Evolutionary conservation across 352 stramenopile genomes (phyloP), one percentile per base, ranked within the genome.

Genomic region (Pythium rhizo-oryzae): DNA sequence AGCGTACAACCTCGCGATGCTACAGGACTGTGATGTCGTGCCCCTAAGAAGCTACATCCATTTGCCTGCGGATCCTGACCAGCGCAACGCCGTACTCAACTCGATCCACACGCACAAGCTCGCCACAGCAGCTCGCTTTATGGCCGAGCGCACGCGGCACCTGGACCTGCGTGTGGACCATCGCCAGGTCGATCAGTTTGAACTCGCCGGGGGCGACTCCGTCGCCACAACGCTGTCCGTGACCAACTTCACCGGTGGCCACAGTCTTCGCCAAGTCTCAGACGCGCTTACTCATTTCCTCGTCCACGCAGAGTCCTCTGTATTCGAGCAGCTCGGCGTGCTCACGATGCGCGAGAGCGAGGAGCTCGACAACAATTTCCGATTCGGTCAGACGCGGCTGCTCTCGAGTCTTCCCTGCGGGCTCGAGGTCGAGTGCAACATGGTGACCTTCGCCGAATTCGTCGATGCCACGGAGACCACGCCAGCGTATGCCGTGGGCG

Each of bases 381-480:
- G 12, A 19, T 41, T 61, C 25, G 15, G 23, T 7, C 61, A 68
- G n/a, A 46, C 11, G 8, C 50, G 61, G 8, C 37, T 62, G 37
- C 16, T 68, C 8, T 35, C 35, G 23, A 47, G 50, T 5, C 9
- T 46, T 13, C 25, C 30, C 24, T 15, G 25, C 0, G 60, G 69
- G 0, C 47, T 80, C 23, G 59, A 61, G 12, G 74, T 87, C 49
- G 81, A 89, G 71, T 75, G 77, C 46, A 85, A 85, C 59, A 73
- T 59, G n/a, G 70, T 79, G 28, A 72, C 67, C 12, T 85, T 81
- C 46, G 64, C 75, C 7, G 60, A 79, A 8, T 84, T 74, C 39
- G 54, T 73, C 9, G 61, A 61, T 12, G 35, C 35, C 2, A 39
- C 55, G 72, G 52, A 52, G 72, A 4, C 35, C 65, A 18, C 65